Evolutionary conservation across 2,329 filamentous ascomycete species (phyloP).

Genomic region (Ophiostoma quercus): DNA sequence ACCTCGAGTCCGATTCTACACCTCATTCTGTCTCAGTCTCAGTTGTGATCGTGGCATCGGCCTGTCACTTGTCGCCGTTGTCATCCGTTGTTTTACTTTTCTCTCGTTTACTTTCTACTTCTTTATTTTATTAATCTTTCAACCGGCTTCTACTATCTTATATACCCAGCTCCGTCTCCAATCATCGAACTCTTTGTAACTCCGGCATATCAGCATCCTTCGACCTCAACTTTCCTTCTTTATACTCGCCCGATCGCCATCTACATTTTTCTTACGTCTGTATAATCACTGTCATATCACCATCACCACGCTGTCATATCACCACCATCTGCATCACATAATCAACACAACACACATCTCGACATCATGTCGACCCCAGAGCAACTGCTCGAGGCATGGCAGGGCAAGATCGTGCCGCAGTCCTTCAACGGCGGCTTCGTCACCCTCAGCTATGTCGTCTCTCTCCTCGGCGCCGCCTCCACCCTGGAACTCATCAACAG

Average conservation of each 20-base stretch:
- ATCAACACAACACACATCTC: not conserved
- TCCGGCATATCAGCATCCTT: not conserved
- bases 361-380: conserved; percentile 17
- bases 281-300: not conserved
- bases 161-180: not conserved
- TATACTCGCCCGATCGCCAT: not conserved
- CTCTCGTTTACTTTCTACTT: not conserved
- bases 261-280: not conserved
- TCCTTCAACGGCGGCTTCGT: conserved; percentile 58
- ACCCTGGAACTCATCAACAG: conserved; percentile 78
- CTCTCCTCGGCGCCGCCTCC: conserved; percentile 69
- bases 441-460: conserved; percentile 69
- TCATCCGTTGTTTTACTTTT: not conserved
- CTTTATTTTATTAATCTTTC: not conserved
- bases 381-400: conserved; percentile 20
- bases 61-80: conserved; percentile 1
- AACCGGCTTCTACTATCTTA: not conserved
- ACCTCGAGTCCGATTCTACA: not conserved
- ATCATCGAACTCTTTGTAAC: not conserved
- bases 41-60: conserved; percentile 4
- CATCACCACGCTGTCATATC: not conserved
- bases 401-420: conserved; percentile 37
- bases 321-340: not conserved
- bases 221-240: not conserved
- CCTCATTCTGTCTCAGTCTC: conserved; percentile 6